Conservation (phyloP, 106 monocot genomes). For the Dioscorea dumetorum region DNA sequence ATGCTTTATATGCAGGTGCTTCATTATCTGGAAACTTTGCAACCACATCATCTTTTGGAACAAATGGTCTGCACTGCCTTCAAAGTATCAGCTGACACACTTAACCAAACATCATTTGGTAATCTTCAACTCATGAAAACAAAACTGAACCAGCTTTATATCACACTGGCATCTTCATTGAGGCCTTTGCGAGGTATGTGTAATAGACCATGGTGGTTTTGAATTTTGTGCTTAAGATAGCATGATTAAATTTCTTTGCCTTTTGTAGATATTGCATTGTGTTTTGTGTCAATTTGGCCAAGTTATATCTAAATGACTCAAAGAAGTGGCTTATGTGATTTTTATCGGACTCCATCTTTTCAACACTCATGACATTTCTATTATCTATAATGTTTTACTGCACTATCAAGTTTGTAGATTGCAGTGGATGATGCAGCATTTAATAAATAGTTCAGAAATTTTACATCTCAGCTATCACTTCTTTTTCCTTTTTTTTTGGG, state of each 20-base stretch:
- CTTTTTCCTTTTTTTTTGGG: slow-evolving; percentile 1
- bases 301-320: no score
- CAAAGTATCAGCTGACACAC: slow-evolving; percentile 67
- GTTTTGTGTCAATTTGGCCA: no score
- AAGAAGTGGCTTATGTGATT: no score
- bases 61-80: slow-evolving; percentile 94
- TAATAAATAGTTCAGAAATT: no score
- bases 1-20: slow-evolving; percentile 43
- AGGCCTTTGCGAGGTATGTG: slow-evolving; percentile 60
- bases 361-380: no score
- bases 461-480: background rate
- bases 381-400: no score
- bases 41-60: slow-evolving; percentile 70
- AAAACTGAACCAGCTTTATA: slow-evolving; percentile 72
- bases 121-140: slow-evolving; percentile 56
- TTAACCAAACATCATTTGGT: slow-evolving; percentile 64
- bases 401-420: no score
- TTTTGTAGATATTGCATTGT: no score
- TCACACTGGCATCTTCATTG: slow-evolving; percentile 61
- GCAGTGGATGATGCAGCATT: no score
- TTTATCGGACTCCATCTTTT: no score
- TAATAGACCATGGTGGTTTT: background rate
- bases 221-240: background rate
- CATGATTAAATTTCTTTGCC: background rate
- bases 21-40: slow-evolving; percentile 91